These are phyloP conservation scores for Pyricularia grisea DNA, from an alignment of 2,329 filamentous ascomycete species.

Conservation along the genomic window DNA sequence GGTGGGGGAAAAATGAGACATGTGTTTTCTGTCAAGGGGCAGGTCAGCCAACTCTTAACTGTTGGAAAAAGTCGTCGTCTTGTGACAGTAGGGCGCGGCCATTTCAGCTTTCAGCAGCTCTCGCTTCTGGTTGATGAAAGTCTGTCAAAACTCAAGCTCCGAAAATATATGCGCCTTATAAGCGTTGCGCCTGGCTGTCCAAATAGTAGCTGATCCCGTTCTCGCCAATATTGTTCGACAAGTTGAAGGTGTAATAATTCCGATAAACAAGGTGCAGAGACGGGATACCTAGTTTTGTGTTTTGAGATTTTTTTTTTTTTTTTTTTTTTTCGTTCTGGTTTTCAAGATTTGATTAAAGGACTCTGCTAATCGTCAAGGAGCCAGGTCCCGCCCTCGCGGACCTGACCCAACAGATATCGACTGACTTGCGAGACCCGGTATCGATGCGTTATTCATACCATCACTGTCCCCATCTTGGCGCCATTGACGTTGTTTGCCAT, in stretches of 20 bases:
- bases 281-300: too few species aligned
- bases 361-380: not conserved
- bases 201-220: too few species aligned
- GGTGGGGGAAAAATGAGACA: not conserved
- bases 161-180: too few species aligned
- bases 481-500: not conserved
- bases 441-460: not conserved
- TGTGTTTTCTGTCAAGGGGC: not conserved
- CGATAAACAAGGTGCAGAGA: too few species aligned
- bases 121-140: not conserved
- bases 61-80: not conserved
- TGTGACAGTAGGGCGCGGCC: not conserved
- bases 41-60: not conserved
- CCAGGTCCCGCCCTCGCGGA: not conserved
- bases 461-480: not conserved
- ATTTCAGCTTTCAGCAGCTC: not conserved
- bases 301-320: not conserved
- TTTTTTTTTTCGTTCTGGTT: not conserved
- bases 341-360: not conserved
- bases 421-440: not conserved
- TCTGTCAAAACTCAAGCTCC: too few species aligned
- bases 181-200: too few species aligned
- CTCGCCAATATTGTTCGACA: too few species aligned
- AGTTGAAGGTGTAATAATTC: too few species aligned
- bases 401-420: not conserved